These are phyloP conservation scores for Amanita molliuscula DNA, from an alignment of 768 basidiomycete species.

Conservation along the genomic window DNA sequence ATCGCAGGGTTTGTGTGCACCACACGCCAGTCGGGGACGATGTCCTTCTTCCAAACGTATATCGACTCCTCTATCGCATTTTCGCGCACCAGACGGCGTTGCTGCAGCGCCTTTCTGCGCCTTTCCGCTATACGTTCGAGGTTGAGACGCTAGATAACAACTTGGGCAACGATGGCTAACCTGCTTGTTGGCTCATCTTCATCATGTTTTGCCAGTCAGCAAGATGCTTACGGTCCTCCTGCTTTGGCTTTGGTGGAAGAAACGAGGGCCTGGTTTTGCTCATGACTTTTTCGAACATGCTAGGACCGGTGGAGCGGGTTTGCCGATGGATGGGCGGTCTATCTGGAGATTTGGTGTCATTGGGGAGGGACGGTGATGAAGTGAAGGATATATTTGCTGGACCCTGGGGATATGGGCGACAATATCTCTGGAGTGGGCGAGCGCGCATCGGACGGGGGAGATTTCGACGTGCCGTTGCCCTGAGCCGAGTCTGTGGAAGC, in stretches of 20 bases:
- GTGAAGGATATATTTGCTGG: not conserved
- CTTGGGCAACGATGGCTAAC: constrained; percentile 28
- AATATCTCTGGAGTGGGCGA: constrained; percentile 18
- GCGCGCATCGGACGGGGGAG: constrained; percentile 1
- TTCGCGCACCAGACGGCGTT: constrained; percentile 55
- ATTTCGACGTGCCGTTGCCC: constrained; percentile 11
- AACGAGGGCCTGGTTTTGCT: constrained; percentile 78
- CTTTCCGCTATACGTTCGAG: constrained; percentile 49
- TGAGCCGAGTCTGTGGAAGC: constrained; percentile 15
- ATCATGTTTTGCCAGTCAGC: constrained; percentile 86
- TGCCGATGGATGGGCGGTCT: constrained; percentile 28
- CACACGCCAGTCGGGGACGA: constrained; percentile 75
- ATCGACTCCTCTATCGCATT: constrained; percentile 60
- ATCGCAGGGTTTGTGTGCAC: constrained; percentile 57
- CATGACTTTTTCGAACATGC: constrained; percentile 65
- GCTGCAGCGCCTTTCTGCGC: constrained; percentile 49
- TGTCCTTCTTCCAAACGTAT: constrained; percentile 65
- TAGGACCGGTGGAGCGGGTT: constrained; percentile 54
- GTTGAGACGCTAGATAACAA: constrained; percentile 1
- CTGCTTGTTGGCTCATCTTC: constrained; percentile 63
- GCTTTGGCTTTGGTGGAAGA: constrained; percentile 71
- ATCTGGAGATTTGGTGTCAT: constrained; percentile 8
- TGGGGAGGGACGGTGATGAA: not conserved
- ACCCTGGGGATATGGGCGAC: constrained; percentile 10
- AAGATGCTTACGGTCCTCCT: constrained; percentile 78